These are phyloP conservation scores for Trametes hirsuta DNA, from an alignment of 1,284 basidiomycete genomes.

Conservation along the genomic window DNA sequence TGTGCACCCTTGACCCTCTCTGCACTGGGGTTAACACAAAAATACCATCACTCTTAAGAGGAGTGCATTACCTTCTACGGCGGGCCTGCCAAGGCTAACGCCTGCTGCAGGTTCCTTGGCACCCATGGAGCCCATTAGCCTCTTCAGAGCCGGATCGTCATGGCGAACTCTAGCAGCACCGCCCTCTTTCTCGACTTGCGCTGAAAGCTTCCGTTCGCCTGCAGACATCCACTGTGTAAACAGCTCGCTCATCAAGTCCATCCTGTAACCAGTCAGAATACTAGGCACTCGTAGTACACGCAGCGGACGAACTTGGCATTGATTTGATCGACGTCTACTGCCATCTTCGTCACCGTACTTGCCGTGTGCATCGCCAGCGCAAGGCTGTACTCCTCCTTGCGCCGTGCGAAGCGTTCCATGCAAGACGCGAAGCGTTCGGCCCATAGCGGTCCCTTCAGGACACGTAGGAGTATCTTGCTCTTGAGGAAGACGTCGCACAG, in stretches of 20 bases:
- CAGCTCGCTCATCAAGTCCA: not conserved
- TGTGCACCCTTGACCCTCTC: not conserved
- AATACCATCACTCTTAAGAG: not conserved
- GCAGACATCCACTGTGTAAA: not conserved
- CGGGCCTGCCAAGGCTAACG: too few species aligned
- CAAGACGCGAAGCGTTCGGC: constrained; percentile 39
- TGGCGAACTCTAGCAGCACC: constrained; percentile 19
- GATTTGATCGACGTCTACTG: not conserved
- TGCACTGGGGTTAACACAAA: not conserved
- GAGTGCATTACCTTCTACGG: not conserved
- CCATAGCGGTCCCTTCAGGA: constrained; percentile 42
- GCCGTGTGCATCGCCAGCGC: constrained; percentile 39
- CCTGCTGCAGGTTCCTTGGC: not conserved
- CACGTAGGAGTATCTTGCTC: constrained; percentile 38
- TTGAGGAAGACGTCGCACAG: constrained; percentile 37
- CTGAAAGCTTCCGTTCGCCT: not conserved
- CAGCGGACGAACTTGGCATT: not conserved
- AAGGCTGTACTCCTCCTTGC: constrained; percentile 38
- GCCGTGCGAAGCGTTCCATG: constrained; percentile 36
- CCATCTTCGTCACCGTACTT: not conserved
- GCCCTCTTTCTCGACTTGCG: constrained; percentile 21
- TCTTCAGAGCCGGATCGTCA: constrained; percentile 23
- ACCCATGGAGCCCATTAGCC: constrained; percentile 6
- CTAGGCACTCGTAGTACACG: not conserved
- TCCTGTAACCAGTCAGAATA: not conserved